Percentiles rank a stretch among this genome's conserved stretches.
These are phyloP conservation scores for Prunus armeniaca DNA, from an alignment of 306 rosid genomes.

Conservation along the genomic window DNA sequence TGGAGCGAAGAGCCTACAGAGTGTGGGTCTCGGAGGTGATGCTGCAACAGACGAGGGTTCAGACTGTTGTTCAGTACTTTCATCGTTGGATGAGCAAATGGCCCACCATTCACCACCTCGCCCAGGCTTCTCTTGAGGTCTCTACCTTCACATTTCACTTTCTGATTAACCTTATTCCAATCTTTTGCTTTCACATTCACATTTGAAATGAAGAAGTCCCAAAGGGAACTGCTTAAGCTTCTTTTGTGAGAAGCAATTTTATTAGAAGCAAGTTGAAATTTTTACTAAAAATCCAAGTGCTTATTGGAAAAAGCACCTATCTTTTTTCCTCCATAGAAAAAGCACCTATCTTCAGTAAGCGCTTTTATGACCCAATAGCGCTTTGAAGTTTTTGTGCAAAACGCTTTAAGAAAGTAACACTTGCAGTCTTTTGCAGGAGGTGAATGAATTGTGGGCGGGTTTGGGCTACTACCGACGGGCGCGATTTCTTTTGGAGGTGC, in stretches of 20 bases:
- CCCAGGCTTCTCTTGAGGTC: constrained; percentile 82
- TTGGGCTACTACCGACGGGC: constrained; percentile 94
- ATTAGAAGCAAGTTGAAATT: no score
- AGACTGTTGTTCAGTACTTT: constrained; percentile 67
- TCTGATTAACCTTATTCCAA: neutral
- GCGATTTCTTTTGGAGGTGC: constrained; percentile 83
- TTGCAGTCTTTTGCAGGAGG: constrained; percentile 51
- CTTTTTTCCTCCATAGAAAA: no score
- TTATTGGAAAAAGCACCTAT: no score
- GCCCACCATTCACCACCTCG: constrained; percentile 74
- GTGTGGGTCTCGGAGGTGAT: constrained; percentile 94
- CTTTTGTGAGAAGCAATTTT: no score
- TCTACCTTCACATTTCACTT: neutral
- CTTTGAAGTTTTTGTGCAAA: no score
- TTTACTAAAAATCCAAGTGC: no score
- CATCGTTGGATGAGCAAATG: constrained; percentile 80
- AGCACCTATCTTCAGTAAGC: no score
- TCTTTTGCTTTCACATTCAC: constrained; percentile 5
- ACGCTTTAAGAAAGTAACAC: no score
- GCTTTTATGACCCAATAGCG: no score
- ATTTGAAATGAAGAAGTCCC: no score
- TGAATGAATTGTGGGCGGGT: constrained; percentile 96
- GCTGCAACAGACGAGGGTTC: constrained; percentile 93
- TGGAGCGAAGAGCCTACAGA: constrained; percentile 58
- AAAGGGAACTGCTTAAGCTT: no score